Evolutionary conservation across 2,329 filamentous ascomycete genomes (phyloP), one percentile per base, ranked within the genome.

Genomic region (Pezicula rhizophila): DNA sequence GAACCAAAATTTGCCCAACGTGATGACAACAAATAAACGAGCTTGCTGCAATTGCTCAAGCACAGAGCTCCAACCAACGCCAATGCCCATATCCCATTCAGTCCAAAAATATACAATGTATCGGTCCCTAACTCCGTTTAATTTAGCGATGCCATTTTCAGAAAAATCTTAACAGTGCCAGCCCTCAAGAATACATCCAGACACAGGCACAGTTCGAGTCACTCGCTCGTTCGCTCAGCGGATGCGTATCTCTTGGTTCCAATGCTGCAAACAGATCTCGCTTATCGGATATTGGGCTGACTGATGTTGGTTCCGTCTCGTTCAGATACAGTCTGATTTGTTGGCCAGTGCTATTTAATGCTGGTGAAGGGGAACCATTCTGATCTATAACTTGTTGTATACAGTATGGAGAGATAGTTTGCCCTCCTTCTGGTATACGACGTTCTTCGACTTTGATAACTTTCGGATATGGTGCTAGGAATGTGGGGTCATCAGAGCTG

Each of bases 391-490:
- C 70, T 73, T 84, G 84, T 60, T 84, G 77, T 58, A 84, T 74
- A 48, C 83, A 87, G 62, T 84, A 85, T 1, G 82, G 77, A 45
- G 70, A 58, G 15, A 77, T 61, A 6, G 50, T 49, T 25, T 57
- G 48, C 15, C 26, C 33, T 8, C 57, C 56, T 45, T 45, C 38
- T 12, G 62, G 57, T 25, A 64, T 48, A 20, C 83, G 76, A 45
- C 81, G 78, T 64, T 87, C 82, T 62, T 84, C 79, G 41, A 87
- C 73, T 64, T 86, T 86, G 58, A 85, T 71, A 23, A 79, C 71
- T 45, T 77, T 80, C 1, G 82, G 80, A 55, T 78, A 77, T 2
- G 60, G 59, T 17, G 62, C 52, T 11, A 68, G 49, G 37, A 53
- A 55, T 2, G 37, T 62, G 49, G 26, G 60, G 62, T 43, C 59